These are phyloP conservation scores for Vigna trinervia DNA, from an alignment of 306 rosid species.

Conservation along the genomic window DNA sequence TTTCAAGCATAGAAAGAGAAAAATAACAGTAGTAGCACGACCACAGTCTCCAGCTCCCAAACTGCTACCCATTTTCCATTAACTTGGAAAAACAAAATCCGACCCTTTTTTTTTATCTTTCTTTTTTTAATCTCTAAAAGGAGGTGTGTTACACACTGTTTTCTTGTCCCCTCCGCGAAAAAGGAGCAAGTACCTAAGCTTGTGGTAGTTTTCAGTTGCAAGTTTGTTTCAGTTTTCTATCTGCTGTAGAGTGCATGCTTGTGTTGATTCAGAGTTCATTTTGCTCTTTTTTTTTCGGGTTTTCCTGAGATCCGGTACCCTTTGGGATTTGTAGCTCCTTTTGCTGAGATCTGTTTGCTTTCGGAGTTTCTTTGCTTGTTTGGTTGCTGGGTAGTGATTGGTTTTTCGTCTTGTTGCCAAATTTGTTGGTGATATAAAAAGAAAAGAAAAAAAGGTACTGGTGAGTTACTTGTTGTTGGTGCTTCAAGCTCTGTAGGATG, in stretches of 20 bases:
- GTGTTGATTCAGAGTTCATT: slow-evolving; percentile 40
- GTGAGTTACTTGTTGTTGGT: slow-evolving; percentile 30
- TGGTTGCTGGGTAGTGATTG: slow-evolving; percentile 47
- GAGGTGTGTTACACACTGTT: slow-evolving; percentile 26
- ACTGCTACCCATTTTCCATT: slow-evolving; percentile 45
- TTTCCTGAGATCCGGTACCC: slow-evolving; percentile 64
- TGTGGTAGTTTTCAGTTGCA: slow-evolving; percentile 46
- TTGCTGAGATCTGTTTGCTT: slow-evolving; percentile 68
- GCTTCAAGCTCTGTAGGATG: slow-evolving; percentile 50
- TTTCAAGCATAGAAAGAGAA: slow-evolving; percentile 50
- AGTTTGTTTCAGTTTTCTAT: slow-evolving; percentile 37
- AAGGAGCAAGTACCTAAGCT: slow-evolving; percentile 28
- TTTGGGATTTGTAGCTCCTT: slow-evolving; percentile 50
- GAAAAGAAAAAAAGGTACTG: neutral
- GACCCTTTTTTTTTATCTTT: neutral
- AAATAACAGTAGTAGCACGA: slow-evolving; percentile 46
- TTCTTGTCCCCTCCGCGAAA: slow-evolving; percentile 43
- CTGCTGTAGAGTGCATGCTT: slow-evolving; percentile 43
- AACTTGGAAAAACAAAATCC: slow-evolving; percentile 31
- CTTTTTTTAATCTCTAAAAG: neutral
- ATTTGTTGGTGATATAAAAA: slow-evolving; percentile 23
- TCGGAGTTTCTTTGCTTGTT: slow-evolving; percentile 23
- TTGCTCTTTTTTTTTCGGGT: slow-evolving; percentile 20
- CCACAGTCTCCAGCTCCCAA: slow-evolving; percentile 35
- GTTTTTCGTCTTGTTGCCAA: slow-evolving; percentile 42